Evolutionary conservation across 768 basidiomycete species (phyloP).

Genomic region (Panus rudis): DNA sequence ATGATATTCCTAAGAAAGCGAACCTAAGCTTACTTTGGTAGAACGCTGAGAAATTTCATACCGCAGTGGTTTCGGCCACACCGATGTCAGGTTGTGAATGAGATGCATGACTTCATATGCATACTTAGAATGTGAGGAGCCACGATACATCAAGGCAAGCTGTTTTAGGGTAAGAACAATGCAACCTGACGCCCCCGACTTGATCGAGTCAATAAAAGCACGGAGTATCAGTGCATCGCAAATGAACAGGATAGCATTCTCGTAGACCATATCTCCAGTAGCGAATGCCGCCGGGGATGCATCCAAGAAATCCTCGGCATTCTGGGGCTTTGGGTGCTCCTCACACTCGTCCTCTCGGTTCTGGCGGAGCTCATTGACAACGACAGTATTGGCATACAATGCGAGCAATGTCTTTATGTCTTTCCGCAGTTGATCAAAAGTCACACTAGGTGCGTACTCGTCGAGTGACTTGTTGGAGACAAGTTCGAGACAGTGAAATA

Average conservation of each 20-base stretch:
- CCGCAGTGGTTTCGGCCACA: constrained; percentile 12
- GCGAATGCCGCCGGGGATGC: not conserved
- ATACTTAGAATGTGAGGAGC: constrained; percentile 22
- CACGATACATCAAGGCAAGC: constrained; percentile 19
- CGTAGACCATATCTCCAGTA: constrained; percentile 10
- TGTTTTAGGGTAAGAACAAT: constrained; percentile 19
- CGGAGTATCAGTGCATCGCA: constrained; percentile 21
- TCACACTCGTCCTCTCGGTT: not conserved
- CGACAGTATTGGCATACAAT: constrained; percentile 12
- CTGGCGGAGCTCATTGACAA: constrained; percentile 16
- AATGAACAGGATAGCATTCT: constrained; percentile 23
- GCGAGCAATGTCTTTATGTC: constrained; percentile 19
- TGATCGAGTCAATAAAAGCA: constrained; percentile 23
- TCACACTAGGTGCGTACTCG: constrained; percentile 11
- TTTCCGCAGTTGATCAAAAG: constrained; percentile 15
- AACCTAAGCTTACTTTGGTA: too few species aligned
- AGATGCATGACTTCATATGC: constrained; percentile 16
- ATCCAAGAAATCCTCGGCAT: too few species aligned
- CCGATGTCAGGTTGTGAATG: constrained; percentile 11
- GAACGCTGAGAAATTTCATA: constrained; percentile 2
- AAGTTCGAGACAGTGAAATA: constrained; percentile 27
- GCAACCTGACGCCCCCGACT: constrained; percentile 24
- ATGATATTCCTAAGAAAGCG: constrained; percentile 16
- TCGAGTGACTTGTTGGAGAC: constrained; percentile 18
- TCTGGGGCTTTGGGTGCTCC: too few species aligned